A percentile compares a stretch with the other conserved stretches of the same genome.
These are phyloP conservation scores for Danielia reshetovae DNA, from an alignment of 805 yeast genomes.

Conservation along the genomic window DNA sequence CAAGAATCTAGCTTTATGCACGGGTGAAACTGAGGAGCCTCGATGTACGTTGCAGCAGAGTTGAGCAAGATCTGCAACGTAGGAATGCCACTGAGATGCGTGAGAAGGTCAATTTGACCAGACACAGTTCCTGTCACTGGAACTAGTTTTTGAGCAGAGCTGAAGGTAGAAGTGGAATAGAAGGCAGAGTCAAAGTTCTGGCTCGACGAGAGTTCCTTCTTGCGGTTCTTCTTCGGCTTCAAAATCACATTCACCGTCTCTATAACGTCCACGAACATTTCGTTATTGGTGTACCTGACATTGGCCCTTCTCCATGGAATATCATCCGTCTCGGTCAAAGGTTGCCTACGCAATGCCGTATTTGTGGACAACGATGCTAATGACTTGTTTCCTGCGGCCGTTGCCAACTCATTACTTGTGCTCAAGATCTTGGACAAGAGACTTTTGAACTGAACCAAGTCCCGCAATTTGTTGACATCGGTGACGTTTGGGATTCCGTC, in stretches of 20 bases:
- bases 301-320: constrained; percentile 78
- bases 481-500: constrained; percentile 70
- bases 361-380: constrained; percentile 15
- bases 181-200: constrained; percentile 21
- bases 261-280: constrained; percentile 76
- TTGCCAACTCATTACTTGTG: constrained; percentile 32
- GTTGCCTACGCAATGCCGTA: constrained; percentile 5
- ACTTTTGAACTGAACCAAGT: constrained; percentile 63
- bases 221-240: constrained; percentile 14
- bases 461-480: constrained; percentile 67
- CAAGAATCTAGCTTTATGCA: constrained; percentile 59
- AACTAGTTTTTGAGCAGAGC: constrained; percentile 18
- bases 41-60: constrained; percentile 43
- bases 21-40: constrained; percentile 63
- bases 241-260: constrained; percentile 62
- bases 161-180: constrained; percentile 18
- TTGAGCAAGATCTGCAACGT: constrained; percentile 56
- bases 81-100: constrained; percentile 78
- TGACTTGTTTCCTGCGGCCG: constrained; percentile 20
- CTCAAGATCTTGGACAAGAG: constrained; percentile 50
- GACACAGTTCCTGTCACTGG: constrained; percentile 52
- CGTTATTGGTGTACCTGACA: constrained; percentile 75
- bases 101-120: constrained; percentile 62
- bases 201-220: constrained; percentile 8
- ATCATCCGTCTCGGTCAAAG: constrained; percentile 7